Evolutionary conservation across 2,329 filamentous ascomycete species (phyloP).

Genomic region (Claviceps monticola): DNA sequence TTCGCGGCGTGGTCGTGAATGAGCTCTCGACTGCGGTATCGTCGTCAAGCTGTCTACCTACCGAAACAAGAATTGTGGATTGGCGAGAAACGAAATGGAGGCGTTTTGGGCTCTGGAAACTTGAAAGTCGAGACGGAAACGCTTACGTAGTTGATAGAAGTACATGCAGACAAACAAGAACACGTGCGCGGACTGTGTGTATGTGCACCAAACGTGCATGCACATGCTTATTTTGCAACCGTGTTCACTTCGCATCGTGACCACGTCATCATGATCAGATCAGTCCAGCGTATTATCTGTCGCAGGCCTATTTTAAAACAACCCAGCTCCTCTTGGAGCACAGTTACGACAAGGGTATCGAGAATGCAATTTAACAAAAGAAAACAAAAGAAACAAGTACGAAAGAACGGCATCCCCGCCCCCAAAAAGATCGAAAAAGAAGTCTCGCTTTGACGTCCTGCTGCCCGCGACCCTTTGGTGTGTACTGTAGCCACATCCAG

Average conservation of each 20-base stretch:
- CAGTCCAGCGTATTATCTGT: background rate
- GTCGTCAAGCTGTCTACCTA: too few relatives aligned
- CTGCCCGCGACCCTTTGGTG: background rate
- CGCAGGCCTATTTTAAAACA: background rate
- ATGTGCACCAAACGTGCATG: background rate
- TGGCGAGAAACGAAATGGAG: too few relatives aligned
- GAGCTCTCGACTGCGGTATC: too few relatives aligned
- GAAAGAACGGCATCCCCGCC: background rate
- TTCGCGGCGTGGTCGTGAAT: too few relatives aligned
- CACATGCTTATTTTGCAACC: background rate
- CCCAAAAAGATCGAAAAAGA: background rate
- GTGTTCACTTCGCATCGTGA: background rate
- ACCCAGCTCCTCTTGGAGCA: background rate
- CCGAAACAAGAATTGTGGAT: too few relatives aligned
- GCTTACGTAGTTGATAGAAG: too few relatives aligned
- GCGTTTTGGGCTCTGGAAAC: too few relatives aligned
- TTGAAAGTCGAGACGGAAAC: too few relatives aligned
- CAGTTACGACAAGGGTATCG: conserved; percentile 15
- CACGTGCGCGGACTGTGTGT: background rate
- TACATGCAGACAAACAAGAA: too few relatives aligned
- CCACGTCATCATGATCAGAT: background rate
- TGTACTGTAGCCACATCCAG: background rate
- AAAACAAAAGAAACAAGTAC: background rate
- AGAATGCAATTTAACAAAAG: conserved; percentile 5
- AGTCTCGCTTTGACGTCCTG: background rate